These are phyloP conservation scores for Hyparrhenia diplandra DNA, from an alignment of 176 grass and related monocot species.

Conservation along the genomic window DNA sequence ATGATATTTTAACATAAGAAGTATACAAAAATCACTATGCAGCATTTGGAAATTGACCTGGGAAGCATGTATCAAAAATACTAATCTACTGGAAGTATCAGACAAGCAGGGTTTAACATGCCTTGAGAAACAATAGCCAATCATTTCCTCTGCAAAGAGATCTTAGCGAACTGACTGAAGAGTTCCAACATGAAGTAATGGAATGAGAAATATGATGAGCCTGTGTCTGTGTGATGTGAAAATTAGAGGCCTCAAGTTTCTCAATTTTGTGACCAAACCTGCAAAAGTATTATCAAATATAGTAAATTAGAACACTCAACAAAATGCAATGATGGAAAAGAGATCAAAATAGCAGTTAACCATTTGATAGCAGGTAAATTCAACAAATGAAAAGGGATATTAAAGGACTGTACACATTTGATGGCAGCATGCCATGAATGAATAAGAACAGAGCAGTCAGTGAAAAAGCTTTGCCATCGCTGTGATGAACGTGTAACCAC, in stretches of 20 bases:
- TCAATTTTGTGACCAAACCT: slow-evolving; percentile 86
- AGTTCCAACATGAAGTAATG: slow-evolving; percentile 66
- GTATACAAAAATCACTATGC: background rate
- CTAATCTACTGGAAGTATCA: slow-evolving; percentile 14
- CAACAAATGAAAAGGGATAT: slow-evolving; percentile 3
- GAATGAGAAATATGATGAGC: slow-evolving; percentile 58
- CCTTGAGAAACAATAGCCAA: slow-evolving; percentile 76
- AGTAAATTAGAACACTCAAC: background rate
- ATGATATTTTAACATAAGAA: background rate
- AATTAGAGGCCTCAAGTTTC: slow-evolving; percentile 81
- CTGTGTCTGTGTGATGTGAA: slow-evolving; percentile 70
- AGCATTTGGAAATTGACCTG: background rate
- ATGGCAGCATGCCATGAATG: slow-evolving; percentile 78
- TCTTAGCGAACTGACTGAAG: slow-evolving; percentile 60
- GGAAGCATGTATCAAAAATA: background rate
- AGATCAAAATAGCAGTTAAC: background rate
- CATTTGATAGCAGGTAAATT: background rate
- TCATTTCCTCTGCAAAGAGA: slow-evolving; percentile 96
- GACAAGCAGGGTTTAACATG: slow-evolving; percentile 25
- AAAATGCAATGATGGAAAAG: slow-evolving; percentile 3
- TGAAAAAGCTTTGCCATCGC: slow-evolving; percentile 85
- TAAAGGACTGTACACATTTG: slow-evolving; percentile 56
- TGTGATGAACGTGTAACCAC: slow-evolving; percentile 85
- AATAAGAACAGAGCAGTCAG: slow-evolving; percentile 77
- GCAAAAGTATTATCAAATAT: slow-evolving; percentile 20